Percentiles rank a stretch among this genome's conserved stretches.
Conservation (phyloP, 2,329 filamentous ascomycete species). For the Calonectria honghensis region DNA sequence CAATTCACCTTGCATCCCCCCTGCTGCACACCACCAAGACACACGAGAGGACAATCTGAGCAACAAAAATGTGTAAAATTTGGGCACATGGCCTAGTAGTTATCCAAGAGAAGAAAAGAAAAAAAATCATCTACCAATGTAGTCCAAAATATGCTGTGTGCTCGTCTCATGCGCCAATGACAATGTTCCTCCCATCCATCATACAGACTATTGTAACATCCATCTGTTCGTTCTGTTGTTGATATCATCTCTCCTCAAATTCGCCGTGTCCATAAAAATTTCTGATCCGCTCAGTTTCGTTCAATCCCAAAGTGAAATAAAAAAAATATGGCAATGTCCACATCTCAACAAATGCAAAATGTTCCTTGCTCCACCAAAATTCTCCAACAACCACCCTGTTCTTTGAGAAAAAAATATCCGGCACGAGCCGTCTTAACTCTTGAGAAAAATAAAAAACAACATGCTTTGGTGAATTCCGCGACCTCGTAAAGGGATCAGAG, state of each 20-base stretch:
- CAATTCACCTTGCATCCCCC: constrained; percentile 5
- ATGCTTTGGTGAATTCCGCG: constrained; percentile 44
- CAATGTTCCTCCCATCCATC: constrained; percentile 21
- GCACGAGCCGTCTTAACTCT: constrained; percentile 45
- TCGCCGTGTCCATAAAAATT: constrained; percentile 33
- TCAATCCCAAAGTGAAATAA: constrained; percentile 27
- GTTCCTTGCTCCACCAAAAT: constrained; percentile 38
- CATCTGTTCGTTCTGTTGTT: constrained; percentile 23
- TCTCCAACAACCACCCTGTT: constrained; percentile 26
- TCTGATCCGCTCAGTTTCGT: constrained; percentile 31
- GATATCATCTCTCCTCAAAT: constrained; percentile 29
- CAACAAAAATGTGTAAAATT: constrained; percentile 35
- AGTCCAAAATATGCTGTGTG: constrained; percentile 10
- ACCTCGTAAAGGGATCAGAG: constrained; percentile 5
- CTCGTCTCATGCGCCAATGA: constrained; percentile 30
- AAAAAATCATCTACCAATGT: constrained; percentile 26
- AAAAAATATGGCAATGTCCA: constrained; percentile 19
- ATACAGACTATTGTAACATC: constrained; percentile 26
- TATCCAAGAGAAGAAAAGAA: constrained; percentile 42
- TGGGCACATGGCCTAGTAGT: constrained; percentile 42
- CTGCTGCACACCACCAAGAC: neutral
- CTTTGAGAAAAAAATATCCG: constrained; percentile 41
- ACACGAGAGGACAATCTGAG: constrained; percentile 30
- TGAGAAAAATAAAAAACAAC: constrained; percentile 29
- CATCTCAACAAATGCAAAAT: constrained; percentile 49